Evolutionary conservation across 2,329 filamentous ascomycete genomes (phyloP), one percentile per base, ranked within the genome.

Genomic region (Aspergillus melleus): DNA sequence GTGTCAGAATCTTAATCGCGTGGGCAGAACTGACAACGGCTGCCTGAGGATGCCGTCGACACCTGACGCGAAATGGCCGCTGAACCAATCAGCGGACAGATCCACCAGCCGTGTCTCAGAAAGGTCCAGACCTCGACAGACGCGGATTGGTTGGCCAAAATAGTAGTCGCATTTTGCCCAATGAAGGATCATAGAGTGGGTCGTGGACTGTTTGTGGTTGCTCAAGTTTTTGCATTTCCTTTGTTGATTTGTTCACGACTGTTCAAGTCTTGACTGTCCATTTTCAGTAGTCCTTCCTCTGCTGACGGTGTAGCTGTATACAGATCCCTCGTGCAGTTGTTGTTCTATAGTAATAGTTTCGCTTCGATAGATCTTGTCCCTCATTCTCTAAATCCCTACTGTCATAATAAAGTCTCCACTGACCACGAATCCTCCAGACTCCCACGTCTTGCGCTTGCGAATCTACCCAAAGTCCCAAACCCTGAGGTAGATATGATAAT

Each of bases 91-190:
- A 47, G 22, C 8, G 19, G 8, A 2, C n/a, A 10, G 22, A 12
- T 24, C 44, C 22, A 24, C 19, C 19, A 8, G 19, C 19, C 6
- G 3, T 60, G 56, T 59, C 55, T 60, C 58, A 62, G 51, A 55
- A 58, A 60, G 57, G 62, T 64, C 62, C 58, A 64, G 58, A 64
- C 61, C 59, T 24, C 26, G 39, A 20, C 51, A 46, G 55, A 6
- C 46, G 19, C 16, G 55, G 57, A 63, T 65, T 62, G 55, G 61
- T 4, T n/a, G 30, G 50, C 55, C 49, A 60, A 57, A 64, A 62
- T 64, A 63, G 57, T 39, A 65, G 46, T 44, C 51, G 29, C 32
- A 26, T 26, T 26, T 5, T 26, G 4, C 6, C 58, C 64, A 60
- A 61, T 62, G 22, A 46, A 36, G 16, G 51, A 55, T 2, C 6